Evolutionary conservation across 2,329 filamentous ascomycete species (phyloP), one percentile per base, ranked within the genome.

Genomic region (Xylariomycetidae sp.): DNA sequence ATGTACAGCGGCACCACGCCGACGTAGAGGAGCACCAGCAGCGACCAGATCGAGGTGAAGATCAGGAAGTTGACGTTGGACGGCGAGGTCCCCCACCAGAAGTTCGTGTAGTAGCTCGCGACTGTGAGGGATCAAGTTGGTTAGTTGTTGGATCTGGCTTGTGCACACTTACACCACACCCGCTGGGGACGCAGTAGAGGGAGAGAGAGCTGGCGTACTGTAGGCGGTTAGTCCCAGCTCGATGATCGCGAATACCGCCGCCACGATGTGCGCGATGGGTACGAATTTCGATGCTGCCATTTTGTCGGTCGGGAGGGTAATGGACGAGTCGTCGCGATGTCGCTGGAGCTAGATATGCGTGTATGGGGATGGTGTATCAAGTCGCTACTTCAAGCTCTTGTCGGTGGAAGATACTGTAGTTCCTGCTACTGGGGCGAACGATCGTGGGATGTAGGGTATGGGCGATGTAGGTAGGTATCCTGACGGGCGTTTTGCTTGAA

Each of bases 21-120:
- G 39, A 93, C 71, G 58, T 88, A 90, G 34, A 73, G 58, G 20
- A 90, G 68, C 4, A 81, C 63, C 42, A 92, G 69, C 29, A 87
- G 57, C 2, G 85, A 83, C 84, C 85, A 93, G 47, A 88, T 67
- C 25, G 77, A 67, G 54, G 70, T 72, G 72, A 94, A 94, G 60
- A 94, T 68, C 61, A 90, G 72, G 65, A 92, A 94, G 61, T 80
- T 79, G 56, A 84, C 65, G 22, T 70, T 63, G 9, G 72, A 67
- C 6, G 82, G 79, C 2, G 67, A 60, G 33, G 44, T 38, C 14
- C 41, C 48, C 38, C 36, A 44, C 33, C 33, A 42, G 22, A 63
- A 65, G 32, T 56, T 48, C 53, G 66, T 54, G 54, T 61, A 68
- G 30, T 53, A 47, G 31, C 61, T 65, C 24, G 79, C 70, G 41